Percentiles rank a stretch among this genome's conserved stretches.
Conservation (phyloP, 1,284 basidiomycete genomes). For the Cutaneotrichosporon sp. region DNA sequence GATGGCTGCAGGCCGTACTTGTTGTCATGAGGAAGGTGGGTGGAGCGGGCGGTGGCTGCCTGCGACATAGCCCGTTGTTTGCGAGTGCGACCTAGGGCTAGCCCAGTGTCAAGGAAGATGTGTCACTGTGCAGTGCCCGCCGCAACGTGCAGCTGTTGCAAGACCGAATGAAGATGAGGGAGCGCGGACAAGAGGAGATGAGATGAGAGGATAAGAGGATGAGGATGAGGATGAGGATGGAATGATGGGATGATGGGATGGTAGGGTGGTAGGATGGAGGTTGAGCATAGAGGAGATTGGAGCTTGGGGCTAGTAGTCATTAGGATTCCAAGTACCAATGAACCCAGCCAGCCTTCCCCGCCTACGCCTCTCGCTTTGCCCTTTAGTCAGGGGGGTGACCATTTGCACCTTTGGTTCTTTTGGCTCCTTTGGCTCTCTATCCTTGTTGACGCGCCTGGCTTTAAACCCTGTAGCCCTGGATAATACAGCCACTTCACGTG, state of each 20-base stretch:
- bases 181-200: not conserved
- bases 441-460: slow-evolving; percentile 15
- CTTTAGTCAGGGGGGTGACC: not conserved
- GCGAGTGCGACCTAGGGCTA: not conserved
- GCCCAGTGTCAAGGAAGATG: not conserved
- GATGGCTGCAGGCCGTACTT: slow-evolving; percentile 13
- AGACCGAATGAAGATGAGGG: not conserved
- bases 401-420: not conserved
- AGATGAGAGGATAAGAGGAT: not conserved
- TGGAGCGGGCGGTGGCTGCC: slow-evolving; percentile 15
- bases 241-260: not conserved
- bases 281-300: not conserved
- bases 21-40: not conserved
- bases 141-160: not conserved
- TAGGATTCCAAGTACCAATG: no score
- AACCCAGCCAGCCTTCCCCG: not conserved
- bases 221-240: not conserved
- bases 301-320: no score
- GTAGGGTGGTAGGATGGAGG: not conserved
- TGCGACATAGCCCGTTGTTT: slow-evolving; percentile 24
- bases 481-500: slow-evolving; percentile 1
- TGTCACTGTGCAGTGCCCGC: slow-evolving; percentile 1
- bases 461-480: slow-evolving; percentile 9
- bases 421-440: not conserved
- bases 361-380: not conserved